Conservation (phyloP, 1,139 yeast genomes). For the Ogataea hybrid region DNA sequence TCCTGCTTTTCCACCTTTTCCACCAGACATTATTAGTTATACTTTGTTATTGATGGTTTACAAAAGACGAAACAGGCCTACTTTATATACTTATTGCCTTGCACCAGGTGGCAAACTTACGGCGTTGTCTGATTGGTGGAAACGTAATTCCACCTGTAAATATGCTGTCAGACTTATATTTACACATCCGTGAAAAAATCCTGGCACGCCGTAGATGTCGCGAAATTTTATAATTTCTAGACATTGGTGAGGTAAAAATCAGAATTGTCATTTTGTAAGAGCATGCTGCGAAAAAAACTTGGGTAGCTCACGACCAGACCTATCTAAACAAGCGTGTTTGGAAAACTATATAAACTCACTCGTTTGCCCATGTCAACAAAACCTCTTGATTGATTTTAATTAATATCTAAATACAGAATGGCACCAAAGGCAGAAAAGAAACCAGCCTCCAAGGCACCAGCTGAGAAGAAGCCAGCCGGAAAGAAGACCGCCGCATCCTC, state of each 20-base stretch:
- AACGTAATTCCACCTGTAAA: background rate
- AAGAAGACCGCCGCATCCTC: conserved; percentile 85
- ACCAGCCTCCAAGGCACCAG: conserved; percentile 99
- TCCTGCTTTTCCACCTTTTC: conserved; percentile 98
- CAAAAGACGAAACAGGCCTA: background rate
- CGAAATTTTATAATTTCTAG: conserved; percentile 16
- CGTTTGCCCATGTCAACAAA: conserved; percentile 13
- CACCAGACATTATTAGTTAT: conserved; percentile 78
- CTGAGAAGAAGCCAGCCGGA: conserved; percentile 96
- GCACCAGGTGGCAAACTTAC: conserved; percentile 3
- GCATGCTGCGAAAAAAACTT: conserved; percentile 17
- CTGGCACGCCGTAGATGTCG: conserved; percentile 24
- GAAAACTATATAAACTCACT: conserved; percentile 15
- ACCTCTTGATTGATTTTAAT: conserved; percentile 4
- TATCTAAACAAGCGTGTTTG: conserved; percentile 8
- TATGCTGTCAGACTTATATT: conserved; percentile 16
- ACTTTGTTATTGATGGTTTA: conserved; percentile 1
- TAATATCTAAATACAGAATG: conserved; percentile 47
- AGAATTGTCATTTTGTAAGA: conserved; percentile 15
- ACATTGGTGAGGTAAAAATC: conserved; percentile 10
- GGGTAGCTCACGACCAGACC: conserved; percentile 11
- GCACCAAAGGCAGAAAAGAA: conserved; percentile 98
- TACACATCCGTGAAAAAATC: conserved; percentile 23
- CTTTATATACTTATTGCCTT: conserved; percentile 10
- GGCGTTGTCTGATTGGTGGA: conserved; percentile 3